Evolutionary conservation across 2,329 filamentous ascomycete species (phyloP).

Genomic region (Aspergillus sclerotialis): DNA sequence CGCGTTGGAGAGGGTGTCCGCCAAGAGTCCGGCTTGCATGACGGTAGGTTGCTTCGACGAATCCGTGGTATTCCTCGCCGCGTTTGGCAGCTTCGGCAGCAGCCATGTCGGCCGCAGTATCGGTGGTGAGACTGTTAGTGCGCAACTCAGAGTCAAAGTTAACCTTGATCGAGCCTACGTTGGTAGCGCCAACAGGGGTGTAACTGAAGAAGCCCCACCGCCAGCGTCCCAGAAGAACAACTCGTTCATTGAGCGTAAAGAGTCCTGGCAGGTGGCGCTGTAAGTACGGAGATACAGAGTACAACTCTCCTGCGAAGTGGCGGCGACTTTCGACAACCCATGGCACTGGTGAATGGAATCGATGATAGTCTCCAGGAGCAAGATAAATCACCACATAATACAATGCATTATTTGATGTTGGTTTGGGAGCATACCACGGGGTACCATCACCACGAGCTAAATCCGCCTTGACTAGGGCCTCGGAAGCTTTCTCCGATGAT

Average conservation of each 20-base stretch:
- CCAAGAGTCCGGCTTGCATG: constrained; percentile 68
- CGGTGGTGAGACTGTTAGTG: constrained; percentile 84
- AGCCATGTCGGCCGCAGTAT: constrained; percentile 82
- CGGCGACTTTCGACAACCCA: constrained; percentile 93
- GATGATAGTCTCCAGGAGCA: constrained; percentile 95
- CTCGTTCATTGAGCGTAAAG: constrained; percentile 93
- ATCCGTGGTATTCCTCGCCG: constrained; percentile 83
- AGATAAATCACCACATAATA: constrained; percentile 96
- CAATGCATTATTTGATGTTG: constrained; percentile 58
- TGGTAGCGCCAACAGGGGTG: constrained; percentile 92
- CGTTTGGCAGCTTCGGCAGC: constrained; percentile 69
- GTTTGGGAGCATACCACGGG: constrained; percentile 65
- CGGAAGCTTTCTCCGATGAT: constrained; percentile 59
- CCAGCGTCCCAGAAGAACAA: constrained; percentile 90
- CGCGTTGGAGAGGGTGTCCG: constrained; percentile 75
- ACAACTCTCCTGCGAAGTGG: constrained; percentile 97
- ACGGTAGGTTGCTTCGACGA: constrained; percentile 83
- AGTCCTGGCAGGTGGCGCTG: constrained; percentile 87
- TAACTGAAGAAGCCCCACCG: constrained; percentile 96
- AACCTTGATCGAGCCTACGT: constrained; percentile 92
- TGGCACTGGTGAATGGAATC: constrained; percentile 89
- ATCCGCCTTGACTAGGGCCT: constrained; percentile 76
- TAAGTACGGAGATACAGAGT: constrained; percentile 89
- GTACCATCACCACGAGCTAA: constrained; percentile 60
- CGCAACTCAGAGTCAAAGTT: constrained; percentile 94